A percentile compares a stretch with the other conserved stretches of the same genome.
Conservation (phyloP, 2,329 filamentous ascomycete genomes). For the Colletotrichum horii region DNA sequence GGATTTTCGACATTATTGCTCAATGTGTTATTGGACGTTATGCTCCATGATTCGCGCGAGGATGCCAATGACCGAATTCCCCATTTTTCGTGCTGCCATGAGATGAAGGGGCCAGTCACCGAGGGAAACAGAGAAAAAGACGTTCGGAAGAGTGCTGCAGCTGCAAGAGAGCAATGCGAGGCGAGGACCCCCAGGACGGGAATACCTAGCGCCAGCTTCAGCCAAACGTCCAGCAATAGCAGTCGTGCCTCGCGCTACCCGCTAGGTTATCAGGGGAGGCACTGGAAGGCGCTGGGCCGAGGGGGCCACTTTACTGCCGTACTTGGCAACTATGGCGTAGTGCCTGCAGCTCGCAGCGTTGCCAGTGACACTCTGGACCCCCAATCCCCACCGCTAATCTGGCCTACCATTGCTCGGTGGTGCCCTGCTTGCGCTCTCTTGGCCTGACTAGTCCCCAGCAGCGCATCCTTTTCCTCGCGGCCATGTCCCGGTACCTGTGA, state of each 20-base stretch:
- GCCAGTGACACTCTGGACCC: neutral
- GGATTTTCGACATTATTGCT: constrained; percentile 1
- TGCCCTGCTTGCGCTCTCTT: neutral
- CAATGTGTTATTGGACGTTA: neutral
- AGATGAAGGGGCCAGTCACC: constrained; percentile 8
- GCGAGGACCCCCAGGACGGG: neutral
- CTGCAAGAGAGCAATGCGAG: neutral
- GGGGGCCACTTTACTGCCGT: neutral
- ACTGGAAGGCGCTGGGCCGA: neutral
- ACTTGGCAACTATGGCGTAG: constrained; percentile 19
- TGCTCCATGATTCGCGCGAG: constrained; percentile 13
- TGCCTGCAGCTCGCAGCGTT: neutral
- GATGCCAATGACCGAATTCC: constrained; percentile 14
- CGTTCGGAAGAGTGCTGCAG: neutral
- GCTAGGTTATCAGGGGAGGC: constrained; percentile 10
- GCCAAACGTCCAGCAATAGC: neutral
- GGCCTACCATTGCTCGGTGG: neutral
- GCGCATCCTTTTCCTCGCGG: neutral
- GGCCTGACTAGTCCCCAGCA: neutral
- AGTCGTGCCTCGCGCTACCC: constrained; percentile 8
- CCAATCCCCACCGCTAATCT: constrained; percentile 11
- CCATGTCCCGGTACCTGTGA: constrained; percentile 5
- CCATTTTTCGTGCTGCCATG: constrained; percentile 15
- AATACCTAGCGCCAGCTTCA: constrained; percentile 9
- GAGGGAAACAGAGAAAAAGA: neutral